Percentiles rank a stretch among this genome's conserved stretches.
phyloP scores from a whole-genome alignment of 75 land plant species.

The Pinus albicaulis region DNA sequence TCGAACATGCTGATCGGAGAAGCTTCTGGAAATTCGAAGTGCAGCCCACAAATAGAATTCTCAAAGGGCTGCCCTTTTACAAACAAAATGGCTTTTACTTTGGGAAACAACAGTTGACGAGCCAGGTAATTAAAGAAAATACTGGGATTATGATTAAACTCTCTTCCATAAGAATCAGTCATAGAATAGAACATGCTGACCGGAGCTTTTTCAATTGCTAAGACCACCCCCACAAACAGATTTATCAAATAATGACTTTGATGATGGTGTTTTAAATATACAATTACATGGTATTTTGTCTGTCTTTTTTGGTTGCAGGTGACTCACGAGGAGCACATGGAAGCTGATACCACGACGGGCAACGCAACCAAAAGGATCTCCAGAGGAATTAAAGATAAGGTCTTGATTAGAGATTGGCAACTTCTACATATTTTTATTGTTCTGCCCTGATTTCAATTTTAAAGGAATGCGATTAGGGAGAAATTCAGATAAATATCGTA shows the following conservation, averaged over 20 bases:
- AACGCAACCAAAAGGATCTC: conserved; percentile 65
- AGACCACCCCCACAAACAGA: no score
- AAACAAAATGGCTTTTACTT: no score
- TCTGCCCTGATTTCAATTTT: no score
- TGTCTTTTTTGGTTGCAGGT: conserved; percentile 27
- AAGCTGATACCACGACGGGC: conserved; percentile 77
- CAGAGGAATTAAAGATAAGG: conserved; percentile 76
- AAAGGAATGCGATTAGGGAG: neutral
- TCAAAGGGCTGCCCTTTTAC: no score
- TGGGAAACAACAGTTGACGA: no score
- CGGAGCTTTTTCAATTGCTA: neutral
- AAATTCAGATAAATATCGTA: neutral
- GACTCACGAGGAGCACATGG: conserved; percentile 69
- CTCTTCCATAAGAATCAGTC: conserved; percentile 7
- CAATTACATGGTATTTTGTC: no score
- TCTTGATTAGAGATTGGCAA: conserved; percentile 6
- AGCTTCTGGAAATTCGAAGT: no score
- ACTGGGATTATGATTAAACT: no score
- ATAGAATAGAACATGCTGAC: conserved; percentile 40
- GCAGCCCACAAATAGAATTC: no score
- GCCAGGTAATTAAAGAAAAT: no score
- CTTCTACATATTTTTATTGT: neutral
- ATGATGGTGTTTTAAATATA: no score
- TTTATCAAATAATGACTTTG: no score
- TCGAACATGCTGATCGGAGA: conserved; percentile 35